Evolutionary conservation across 176 grass and related monocot genomes (phyloP).

Genomic region (Pontederia crassipes): DNA sequence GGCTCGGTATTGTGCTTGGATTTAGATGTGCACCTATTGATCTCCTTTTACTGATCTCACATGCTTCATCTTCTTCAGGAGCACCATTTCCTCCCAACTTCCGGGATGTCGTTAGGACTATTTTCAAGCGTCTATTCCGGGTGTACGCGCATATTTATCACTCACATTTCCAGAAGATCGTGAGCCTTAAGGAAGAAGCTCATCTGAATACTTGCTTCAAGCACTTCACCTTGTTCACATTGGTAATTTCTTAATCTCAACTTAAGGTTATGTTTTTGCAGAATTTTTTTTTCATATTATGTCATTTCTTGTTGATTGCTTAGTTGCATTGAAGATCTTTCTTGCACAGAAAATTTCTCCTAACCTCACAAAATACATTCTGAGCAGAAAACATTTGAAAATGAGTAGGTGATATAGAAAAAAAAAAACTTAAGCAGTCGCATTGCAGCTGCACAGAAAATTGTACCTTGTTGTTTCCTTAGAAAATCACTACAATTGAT

Average conservation of each 20-base stretch:
- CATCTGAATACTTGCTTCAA: slow-evolving; percentile 99
- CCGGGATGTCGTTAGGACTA: slow-evolving; percentile 56
- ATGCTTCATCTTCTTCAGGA: slow-evolving; percentile 21
- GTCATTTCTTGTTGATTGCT: no score
- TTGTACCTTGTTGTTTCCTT: no score
- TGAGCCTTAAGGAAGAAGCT: slow-evolving; percentile 79
- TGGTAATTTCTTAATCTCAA: slow-evolving; percentile 31
- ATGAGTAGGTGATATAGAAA: no score
- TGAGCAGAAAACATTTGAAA: no score
- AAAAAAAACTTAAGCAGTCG: no score
- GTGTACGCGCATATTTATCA: slow-evolving; percentile 91
- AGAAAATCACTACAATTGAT: no score
- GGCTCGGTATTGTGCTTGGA: slow-evolving; percentile 39
- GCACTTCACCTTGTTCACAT: slow-evolving; percentile 80
- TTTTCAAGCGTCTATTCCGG: slow-evolving; percentile 95
- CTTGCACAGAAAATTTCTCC: no score
- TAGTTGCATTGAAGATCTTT: no score
- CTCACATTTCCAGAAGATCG: slow-evolving; percentile 74
- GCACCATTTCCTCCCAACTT: slow-evolving; percentile 83
- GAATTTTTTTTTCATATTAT: not conserved
- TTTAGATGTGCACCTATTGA: not conserved
- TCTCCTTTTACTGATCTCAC: not conserved
- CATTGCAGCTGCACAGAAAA: no score
- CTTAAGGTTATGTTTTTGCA: not conserved
- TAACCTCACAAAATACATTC: no score